Evolutionary conservation across 176 grass and related monocot genomes (phyloP).

Genomic region (Luzula sylvatica): DNA sequence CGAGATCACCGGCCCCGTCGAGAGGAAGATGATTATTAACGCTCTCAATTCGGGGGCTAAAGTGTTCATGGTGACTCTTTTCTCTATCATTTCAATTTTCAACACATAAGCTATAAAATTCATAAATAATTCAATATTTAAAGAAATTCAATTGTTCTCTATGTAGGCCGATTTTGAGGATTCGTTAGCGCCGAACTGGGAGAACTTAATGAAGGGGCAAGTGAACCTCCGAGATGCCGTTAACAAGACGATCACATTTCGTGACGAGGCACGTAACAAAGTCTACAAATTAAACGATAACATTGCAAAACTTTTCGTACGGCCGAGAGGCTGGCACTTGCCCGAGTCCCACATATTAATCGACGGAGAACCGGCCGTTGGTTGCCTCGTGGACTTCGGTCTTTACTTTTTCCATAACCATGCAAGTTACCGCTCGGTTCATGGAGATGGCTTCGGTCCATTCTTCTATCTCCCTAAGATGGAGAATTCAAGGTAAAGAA

Average conservation of each 20-base stretch:
- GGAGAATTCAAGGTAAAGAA: conserved; percentile 68
- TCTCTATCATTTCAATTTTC: too few relatives aligned
- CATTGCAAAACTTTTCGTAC: conserved; percentile 68
- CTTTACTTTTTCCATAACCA: conserved; percentile 99
- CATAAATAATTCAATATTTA: background rate
- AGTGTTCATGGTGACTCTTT: conserved; percentile 39
- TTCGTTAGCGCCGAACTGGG: conserved; percentile 87
- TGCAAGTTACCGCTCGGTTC: conserved; percentile 37
- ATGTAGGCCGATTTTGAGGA: conserved; percentile 90
- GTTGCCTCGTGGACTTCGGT: conserved; percentile 84
- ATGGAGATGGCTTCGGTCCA: conserved; percentile 58
- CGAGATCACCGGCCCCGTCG: conserved; percentile 80
- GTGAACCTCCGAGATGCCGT: conserved; percentile 78
- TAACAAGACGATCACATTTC: conserved; percentile 55
- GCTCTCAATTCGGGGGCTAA: conserved; percentile 91
- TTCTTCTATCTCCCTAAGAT: conserved; percentile 99
- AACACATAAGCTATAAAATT: too few relatives aligned
- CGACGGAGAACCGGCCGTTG: conserved; percentile 66
- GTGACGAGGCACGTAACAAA: conserved; percentile 34
- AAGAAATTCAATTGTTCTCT: background rate
- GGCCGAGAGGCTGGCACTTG: conserved; percentile 85
- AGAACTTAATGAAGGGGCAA: conserved; percentile 90
- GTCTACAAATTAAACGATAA: conserved; percentile 44
- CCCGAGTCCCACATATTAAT: conserved; percentile 73
- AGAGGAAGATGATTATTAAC: conserved; percentile 96